Evolutionary conservation across 768 basidiomycete species (phyloP).

Genomic region (Tylopilus sp.): DNA sequence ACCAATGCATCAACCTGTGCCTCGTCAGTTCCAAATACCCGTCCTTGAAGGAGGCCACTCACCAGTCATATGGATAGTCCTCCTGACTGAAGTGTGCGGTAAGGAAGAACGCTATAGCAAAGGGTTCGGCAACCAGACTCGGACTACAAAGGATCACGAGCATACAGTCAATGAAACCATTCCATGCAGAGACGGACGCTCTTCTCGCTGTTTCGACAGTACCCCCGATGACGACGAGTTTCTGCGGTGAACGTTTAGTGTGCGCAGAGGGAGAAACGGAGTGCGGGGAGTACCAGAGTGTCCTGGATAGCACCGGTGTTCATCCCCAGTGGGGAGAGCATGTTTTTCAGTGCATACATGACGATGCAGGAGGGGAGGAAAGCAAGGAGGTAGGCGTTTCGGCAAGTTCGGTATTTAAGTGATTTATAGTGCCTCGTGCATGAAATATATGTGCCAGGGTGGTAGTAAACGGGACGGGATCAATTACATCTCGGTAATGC

Average conservation of each 20-base stretch:
- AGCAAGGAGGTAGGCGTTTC: conserved; percentile 27
- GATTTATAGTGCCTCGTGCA: conserved; percentile 33
- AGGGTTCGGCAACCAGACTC: conserved; percentile 6
- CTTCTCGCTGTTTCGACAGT: conserved; percentile 84
- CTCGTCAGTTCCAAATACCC: conserved; percentile 3
- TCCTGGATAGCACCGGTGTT: conserved; percentile 72
- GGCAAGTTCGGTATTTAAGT: conserved; percentile 38
- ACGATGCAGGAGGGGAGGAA: conserved; percentile 28
- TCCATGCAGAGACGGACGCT: conserved; percentile 82
- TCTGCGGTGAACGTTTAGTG: conserved; percentile 40
- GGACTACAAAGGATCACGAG: neutral
- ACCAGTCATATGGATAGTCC: conserved; percentile 88
- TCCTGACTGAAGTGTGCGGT: conserved; percentile 88
- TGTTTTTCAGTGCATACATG: conserved; percentile 71
- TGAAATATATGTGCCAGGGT: conserved; percentile 30
- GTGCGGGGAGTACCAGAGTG: conserved; percentile 54
- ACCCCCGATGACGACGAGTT: conserved; percentile 87
- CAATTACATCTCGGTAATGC: conserved; percentile 32
- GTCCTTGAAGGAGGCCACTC: conserved; percentile 8
- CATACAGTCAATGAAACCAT: conserved; percentile 82
- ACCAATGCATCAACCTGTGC: conserved; percentile 83
- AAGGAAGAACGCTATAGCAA: conserved; percentile 70
- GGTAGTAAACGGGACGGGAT: conserved; percentile 23
- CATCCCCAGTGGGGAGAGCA: conserved; percentile 69
- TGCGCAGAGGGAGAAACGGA: neutral